Evolutionary conservation across 768 basidiomycete species (phyloP).

Genomic region (Termitomyces sp.): DNA sequence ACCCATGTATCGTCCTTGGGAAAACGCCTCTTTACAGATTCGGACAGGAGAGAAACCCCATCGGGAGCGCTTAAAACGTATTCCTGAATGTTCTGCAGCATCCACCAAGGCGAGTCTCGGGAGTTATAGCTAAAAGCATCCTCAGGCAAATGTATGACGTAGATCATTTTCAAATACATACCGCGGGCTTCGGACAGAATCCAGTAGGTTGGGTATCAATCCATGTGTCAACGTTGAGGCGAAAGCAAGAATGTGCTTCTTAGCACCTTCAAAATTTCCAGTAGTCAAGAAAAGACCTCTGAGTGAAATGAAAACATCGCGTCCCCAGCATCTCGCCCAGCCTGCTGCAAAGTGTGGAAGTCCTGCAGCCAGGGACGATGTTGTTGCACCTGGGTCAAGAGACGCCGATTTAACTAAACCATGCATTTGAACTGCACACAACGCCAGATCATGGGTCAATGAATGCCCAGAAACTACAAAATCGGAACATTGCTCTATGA

Average conservation of each 20-base stretch:
- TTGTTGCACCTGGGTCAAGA: constrained; percentile 64
- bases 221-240: constrained; percentile 93
- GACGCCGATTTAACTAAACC: constrained; percentile 90
- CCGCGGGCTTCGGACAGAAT: constrained; percentile 84
- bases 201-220: constrained; percentile 92
- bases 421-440: constrained; percentile 87
- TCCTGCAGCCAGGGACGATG: constrained; percentile 89
- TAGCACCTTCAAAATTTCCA: constrained; percentile 82
- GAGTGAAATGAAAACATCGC: constrained; percentile 91
- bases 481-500: constrained; percentile 84
- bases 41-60: constrained; percentile 75
- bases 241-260: constrained; percentile 89
- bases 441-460: constrained; percentile 87
- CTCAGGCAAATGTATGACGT: background rate
- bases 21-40: constrained; percentile 88
- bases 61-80: constrained; percentile 83
- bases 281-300: constrained; percentile 93
- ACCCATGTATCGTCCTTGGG: constrained; percentile 95
- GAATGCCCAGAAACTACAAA: constrained; percentile 82
- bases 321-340: constrained; percentile 98
- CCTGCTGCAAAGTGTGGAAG: constrained; percentile 89
- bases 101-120: constrained; percentile 99
- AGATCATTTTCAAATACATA: constrained; percentile 27
- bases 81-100: constrained; percentile 97
- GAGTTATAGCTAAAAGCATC: constrained; percentile 73